Conservation (phyloP, 805 yeast species). For the Ogataea paraovalis region DNA sequence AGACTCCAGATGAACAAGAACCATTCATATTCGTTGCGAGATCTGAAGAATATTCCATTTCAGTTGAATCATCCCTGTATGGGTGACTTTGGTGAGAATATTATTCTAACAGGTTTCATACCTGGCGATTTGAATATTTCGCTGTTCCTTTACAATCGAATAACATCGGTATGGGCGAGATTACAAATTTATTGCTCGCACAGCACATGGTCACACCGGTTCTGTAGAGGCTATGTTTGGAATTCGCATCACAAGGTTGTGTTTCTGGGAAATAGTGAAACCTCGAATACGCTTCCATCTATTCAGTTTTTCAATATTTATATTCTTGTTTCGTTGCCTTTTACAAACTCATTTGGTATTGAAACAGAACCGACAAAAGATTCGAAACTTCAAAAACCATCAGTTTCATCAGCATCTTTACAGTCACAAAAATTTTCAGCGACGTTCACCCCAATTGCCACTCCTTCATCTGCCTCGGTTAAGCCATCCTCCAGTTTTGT, state of each 20-base stretch:
- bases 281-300: conserved; percentile 42
- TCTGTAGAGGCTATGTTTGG: conserved; percentile 73
- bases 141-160: conserved; percentile 46
- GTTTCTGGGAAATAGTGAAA: conserved; percentile 51
- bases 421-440: background rate
- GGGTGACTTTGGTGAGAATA: conserved; percentile 62
- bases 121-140: conserved; percentile 45
- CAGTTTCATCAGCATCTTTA: background rate
- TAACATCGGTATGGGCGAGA: conserved; percentile 61
- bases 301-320: conserved; percentile 44
- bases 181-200: conserved; percentile 52
- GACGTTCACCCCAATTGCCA: background rate
- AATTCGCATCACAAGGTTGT: conserved; percentile 70
- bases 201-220: conserved; percentile 50
- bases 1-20: conserved; percentile 5
- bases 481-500: conserved; percentile 41
- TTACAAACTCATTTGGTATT: conserved; percentile 41
- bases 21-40: conserved; percentile 5
- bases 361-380: conserved; percentile 5
- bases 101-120: conserved; percentile 57
- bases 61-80: conserved; percentile 54
- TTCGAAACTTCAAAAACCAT: background rate
- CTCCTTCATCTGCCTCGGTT: background rate
- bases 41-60: conserved; percentile 35
- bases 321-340: conserved; percentile 49